These are phyloP conservation scores for Rubroboletus pulcherrimus DNA, from an alignment of 768 basidiomycete species.

Conservation along the genomic window DNA sequence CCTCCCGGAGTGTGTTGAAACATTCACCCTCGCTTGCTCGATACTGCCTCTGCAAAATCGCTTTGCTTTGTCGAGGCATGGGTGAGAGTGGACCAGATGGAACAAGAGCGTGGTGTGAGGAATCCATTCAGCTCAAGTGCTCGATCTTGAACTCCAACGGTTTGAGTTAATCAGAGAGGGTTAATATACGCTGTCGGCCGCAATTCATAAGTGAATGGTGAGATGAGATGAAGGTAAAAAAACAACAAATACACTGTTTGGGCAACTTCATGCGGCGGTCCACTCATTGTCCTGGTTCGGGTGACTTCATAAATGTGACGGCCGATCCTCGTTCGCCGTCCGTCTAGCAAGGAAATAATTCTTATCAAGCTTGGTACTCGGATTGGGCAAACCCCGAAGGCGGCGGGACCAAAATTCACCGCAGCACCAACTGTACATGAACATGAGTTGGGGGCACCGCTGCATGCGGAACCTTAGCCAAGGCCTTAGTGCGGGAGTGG, in stretches of 20 bases:
- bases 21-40: slow-evolving; percentile 22
- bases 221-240: not conserved
- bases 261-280: not conserved
- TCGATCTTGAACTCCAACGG: not conserved
- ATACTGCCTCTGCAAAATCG: slow-evolving; percentile 16
- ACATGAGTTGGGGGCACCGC: not conserved
- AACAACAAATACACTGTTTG: not conserved
- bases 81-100: not conserved
- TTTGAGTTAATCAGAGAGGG: not conserved
- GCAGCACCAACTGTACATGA: not conserved
- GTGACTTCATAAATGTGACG: not conserved
- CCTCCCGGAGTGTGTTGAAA: slow-evolving; percentile 17
- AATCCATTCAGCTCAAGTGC: not conserved
- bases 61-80: slow-evolving; percentile 11
- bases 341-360: not conserved
- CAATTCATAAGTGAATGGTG: not conserved
- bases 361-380: not conserved
- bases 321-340: not conserved
- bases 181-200: slow-evolving; percentile 11
- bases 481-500: not conserved
- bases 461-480: not conserved
- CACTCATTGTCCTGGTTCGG: not conserved
- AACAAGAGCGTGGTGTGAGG: not conserved
- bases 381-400: not conserved
- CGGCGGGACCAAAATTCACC: not conserved